These are phyloP conservation scores for Boletus rubropictus DNA, from an alignment of 768 basidiomycete species.

Conservation along the genomic window DNA sequence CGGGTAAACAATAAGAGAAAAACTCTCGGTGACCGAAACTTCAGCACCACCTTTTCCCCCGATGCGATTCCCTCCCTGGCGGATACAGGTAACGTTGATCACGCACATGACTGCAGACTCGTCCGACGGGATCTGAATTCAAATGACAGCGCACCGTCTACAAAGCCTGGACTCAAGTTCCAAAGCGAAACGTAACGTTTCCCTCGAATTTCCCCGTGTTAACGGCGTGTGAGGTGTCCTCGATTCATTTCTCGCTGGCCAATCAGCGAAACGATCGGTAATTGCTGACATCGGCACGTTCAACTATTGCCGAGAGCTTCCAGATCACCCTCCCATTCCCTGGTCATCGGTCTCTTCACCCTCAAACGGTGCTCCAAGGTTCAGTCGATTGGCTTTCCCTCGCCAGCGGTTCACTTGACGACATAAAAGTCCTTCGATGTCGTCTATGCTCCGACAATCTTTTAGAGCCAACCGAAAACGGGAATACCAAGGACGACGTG, in stretches of 20 bases:
- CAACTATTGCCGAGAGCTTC: conserved; percentile 4
- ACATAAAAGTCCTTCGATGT: conserved; percentile 41
- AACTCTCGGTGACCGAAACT: background rate
- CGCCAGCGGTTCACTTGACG: conserved; percentile 47
- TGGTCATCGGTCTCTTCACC: background rate
- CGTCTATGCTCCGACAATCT: conserved; percentile 39
- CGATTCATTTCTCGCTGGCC: background rate
- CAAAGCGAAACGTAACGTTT: background rate
- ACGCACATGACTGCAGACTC: background rate
- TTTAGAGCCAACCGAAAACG: conserved; percentile 47
- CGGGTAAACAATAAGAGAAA: background rate
- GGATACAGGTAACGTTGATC: background rate
- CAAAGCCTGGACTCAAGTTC: background rate
- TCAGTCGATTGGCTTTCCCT: conserved; percentile 26
- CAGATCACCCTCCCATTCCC: background rate
- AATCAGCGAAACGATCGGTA: background rate
- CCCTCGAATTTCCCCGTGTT: background rate
- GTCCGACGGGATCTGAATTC: background rate
- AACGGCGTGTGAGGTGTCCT: background rate
- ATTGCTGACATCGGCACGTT: background rate
- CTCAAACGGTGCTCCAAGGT: background rate
- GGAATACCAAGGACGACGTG: conserved; percentile 49
- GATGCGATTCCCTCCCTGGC: background rate
- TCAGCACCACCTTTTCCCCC: background rate
- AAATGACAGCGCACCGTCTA: background rate